Base-by-base conservation (phyloP, 805 yeast genomes). In the Metschnikowia shivogae region DNA sequence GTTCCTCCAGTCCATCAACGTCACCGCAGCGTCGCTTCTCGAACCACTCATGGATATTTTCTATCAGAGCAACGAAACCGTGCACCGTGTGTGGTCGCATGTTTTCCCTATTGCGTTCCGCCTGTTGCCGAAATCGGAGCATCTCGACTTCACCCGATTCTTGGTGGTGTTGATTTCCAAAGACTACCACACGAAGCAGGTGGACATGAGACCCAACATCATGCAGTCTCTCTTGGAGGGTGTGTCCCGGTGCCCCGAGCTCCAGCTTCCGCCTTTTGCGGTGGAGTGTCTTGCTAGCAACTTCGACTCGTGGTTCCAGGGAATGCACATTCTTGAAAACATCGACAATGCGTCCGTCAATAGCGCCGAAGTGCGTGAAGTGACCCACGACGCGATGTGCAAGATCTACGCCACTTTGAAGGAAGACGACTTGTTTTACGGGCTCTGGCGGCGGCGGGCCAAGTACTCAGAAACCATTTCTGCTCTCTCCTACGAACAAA, bases 401-500 rank as follows among this genome's bases (percentile, higher is more conserved):
- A 97, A 95, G 65, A 70, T 92, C 63, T 93, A 92, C 57, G 83
- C 96, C 5, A 80, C 85, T 7, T 67, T 93, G 43, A 95, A 89
- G 56, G 99, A 93, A 57, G 95, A 88, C 44, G 99, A 93, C 58
- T 86, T 92, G 90, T 93, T 90, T 62, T 93, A 93, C 62, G 99
- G 99, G 3, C 74, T 89, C 53, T 93, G 99, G 99, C 81, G 98
- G 68, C 77, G 98, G 62, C 77, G 97, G 47, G 96, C 98, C 6
- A 92, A 92, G 64, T 93, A 92, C 60, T 77, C 85, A 7, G 97
- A 93, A 61, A 93, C 99, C 0, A 89, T 86, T 49, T 80, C 93
- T 34, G 99, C 98, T 0, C 69, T 95, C 26, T 87, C 97, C 0
- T 92, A 82, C 60, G 99, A 93, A 63, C 99, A 93, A 62, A 78